Evolutionary conservation across 768 basidiomycete species (phyloP).

Genomic region (Termitomyces sp.): DNA sequence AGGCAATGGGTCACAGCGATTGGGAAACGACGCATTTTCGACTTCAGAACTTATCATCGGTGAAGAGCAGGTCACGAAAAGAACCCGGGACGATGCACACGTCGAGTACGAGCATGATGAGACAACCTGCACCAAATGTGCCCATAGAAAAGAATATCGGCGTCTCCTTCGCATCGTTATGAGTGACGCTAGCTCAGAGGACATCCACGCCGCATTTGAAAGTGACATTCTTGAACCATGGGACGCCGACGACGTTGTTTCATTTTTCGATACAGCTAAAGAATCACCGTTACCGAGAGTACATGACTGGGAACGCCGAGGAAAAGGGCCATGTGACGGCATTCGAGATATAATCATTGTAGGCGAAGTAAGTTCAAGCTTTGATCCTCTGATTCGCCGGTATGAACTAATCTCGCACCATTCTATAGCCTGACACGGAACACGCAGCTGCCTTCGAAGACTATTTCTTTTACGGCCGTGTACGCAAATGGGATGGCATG

Average conservation of each 20-base stretch:
- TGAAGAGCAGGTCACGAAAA: background rate
- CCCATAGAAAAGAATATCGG: background rate
- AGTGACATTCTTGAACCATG: constrained; percentile 7
- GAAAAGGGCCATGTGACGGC: constrained; percentile 3
- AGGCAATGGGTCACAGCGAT: background rate
- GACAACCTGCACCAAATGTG: background rate
- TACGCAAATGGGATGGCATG: constrained; percentile 9
- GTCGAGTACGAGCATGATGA: constrained; percentile 4
- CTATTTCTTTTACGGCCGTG: constrained; percentile 3
- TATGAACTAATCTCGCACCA: background rate
- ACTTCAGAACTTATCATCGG: background rate
- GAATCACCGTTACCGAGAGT: background rate
- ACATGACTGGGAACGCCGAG: constrained; percentile 3
- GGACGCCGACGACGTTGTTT: background rate
- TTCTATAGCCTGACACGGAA: constrained; percentile 1
- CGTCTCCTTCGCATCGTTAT: background rate
- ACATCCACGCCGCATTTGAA: background rate
- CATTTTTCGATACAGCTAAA: background rate
- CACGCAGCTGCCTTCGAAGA: constrained; percentile 5
- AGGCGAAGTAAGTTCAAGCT: constrained; percentile 1
- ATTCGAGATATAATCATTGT: constrained; percentile 5
- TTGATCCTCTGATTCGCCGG: background rate
- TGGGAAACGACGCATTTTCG: constrained; percentile 1
- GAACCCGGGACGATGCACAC: background rate
- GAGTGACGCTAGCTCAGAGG: background rate